Conservation (phyloP, 495 filamentous ascomycete genomes). For the Tirmania nivea region DNA sequence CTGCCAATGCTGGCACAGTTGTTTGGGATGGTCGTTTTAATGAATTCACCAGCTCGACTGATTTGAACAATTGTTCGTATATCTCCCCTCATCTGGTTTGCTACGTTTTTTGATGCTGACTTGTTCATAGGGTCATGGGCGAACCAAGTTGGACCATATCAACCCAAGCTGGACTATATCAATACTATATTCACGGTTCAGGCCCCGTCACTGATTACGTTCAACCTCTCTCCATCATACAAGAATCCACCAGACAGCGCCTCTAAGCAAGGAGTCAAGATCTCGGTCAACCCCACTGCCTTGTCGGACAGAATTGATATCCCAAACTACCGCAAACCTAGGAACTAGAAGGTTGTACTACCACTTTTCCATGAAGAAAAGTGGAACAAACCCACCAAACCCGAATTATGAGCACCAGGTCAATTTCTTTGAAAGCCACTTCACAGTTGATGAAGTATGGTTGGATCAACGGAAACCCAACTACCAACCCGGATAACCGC, state of each 20-base stretch:
- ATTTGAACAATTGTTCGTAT: slow-evolving; percentile 7
- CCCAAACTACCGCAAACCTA: slow-evolving; percentile 41
- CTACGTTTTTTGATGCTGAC: neutral
- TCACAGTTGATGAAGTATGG: slow-evolving; percentile 59
- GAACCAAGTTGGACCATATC: slow-evolving; percentile 17
- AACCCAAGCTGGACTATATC: slow-evolving; percentile 1
- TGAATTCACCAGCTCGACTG: slow-evolving; percentile 11
- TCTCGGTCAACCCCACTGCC: slow-evolving; percentile 42
- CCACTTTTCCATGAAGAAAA: slow-evolving; percentile 45
- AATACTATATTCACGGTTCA: slow-evolving; percentile 26
- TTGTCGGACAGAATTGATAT: slow-evolving; percentile 47
- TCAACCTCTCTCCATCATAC: slow-evolving; percentile 28
- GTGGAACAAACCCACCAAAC: slow-evolving; percentile 35
- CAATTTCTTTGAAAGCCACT: slow-evolving; percentile 55
- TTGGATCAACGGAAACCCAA: slow-evolving; percentile 36
- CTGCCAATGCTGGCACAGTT: slow-evolving; percentile 16
- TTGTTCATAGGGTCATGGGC: slow-evolving; percentile 11
- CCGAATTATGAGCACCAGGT: slow-evolving; percentile 49
- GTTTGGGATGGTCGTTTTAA: slow-evolving; percentile 18
- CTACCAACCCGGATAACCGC: slow-evolving; percentile 22
- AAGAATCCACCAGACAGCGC: slow-evolving; percentile 46
- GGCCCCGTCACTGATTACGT: slow-evolving; percentile 30
- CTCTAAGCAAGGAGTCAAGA: slow-evolving; percentile 42
- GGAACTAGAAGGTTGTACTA: slow-evolving; percentile 41
- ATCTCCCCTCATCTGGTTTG: too few relatives aligned